Conservation (phyloP, 345 rosid species). For the Gossypium anomalum region DNA sequence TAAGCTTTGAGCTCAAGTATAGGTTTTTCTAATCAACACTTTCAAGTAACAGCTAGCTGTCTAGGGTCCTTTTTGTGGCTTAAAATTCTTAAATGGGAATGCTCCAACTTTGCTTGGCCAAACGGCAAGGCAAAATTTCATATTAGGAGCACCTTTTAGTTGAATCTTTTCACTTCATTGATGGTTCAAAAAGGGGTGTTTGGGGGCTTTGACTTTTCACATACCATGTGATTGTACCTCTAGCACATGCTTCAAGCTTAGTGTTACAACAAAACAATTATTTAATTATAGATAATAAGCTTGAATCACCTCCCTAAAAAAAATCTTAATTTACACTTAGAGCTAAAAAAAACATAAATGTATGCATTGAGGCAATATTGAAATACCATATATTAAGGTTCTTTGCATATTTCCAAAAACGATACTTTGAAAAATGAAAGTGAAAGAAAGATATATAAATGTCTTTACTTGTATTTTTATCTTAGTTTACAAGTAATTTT, state of each 20-base stretch:
- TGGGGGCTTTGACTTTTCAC: neutral
- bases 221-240: neutral
- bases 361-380: neutral
- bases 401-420: neutral
- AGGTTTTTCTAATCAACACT: neutral
- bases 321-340: neutral
- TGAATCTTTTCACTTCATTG: neutral
- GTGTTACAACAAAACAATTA: neutral
- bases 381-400: neutral
- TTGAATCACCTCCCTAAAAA: too few species aligned
- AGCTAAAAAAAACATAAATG: neutral
- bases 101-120: constrained; percentile 27
- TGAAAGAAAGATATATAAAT: too few species aligned
- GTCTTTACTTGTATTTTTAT: neutral
- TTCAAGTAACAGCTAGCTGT: neutral
- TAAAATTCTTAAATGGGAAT: neutral
- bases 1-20: constrained; percentile 18
- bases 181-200: neutral
- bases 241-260: constrained; percentile 1
- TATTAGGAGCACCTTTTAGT: neutral
- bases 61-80: neutral
- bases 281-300: too few species aligned
- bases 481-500: neutral
- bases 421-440: too few species aligned
- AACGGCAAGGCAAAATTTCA: constrained; percentile 18